Percentiles rank a stretch among this genome's conserved stretches.
Evolutionary conservation across 176 grass and related monocot genomes (phyloP).

Genomic region (Cocos nucifera): DNA sequence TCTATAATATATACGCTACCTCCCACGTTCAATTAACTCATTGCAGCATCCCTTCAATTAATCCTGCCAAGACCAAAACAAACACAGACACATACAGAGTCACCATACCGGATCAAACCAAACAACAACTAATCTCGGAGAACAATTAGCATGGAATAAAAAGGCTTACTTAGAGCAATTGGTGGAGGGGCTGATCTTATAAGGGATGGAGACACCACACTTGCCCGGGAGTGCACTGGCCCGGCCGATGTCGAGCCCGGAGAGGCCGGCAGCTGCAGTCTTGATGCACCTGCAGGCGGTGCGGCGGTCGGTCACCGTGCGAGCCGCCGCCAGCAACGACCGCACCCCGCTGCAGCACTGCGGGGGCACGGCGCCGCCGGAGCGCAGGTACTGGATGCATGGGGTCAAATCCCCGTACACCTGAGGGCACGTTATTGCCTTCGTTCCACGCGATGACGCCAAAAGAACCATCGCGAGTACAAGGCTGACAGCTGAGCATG

Average conservation of each 20-base stretch:
- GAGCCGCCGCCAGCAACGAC: background rate
- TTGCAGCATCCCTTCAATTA: no score
- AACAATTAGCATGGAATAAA: no score
- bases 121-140: no score
- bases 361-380: background rate
- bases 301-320: slow-evolving; percentile 7
- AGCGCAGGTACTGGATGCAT: slow-evolving; percentile 36
- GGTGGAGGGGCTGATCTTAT: slow-evolving; percentile 34
- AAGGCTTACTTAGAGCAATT: slow-evolving; percentile 43
- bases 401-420: slow-evolving; percentile 31
- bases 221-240: slow-evolving; percentile 1
- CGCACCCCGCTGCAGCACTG: slow-evolving; percentile 28
- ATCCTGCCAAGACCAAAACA: no score
- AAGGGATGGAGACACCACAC: slow-evolving; percentile 21
- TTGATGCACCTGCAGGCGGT: slow-evolving; percentile 14
- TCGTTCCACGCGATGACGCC: background rate
- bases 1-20: no score
- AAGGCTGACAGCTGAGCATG: background rate
- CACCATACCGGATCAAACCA: no score
- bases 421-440: slow-evolving; percentile 24
- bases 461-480: background rate
- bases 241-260: background rate
- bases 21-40: no score
- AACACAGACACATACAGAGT: no score
- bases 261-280: slow-evolving; percentile 23